Conservation (phyloP, 2,329 filamentous ascomycete species). For the Trichoderma aggressivum region DNA sequence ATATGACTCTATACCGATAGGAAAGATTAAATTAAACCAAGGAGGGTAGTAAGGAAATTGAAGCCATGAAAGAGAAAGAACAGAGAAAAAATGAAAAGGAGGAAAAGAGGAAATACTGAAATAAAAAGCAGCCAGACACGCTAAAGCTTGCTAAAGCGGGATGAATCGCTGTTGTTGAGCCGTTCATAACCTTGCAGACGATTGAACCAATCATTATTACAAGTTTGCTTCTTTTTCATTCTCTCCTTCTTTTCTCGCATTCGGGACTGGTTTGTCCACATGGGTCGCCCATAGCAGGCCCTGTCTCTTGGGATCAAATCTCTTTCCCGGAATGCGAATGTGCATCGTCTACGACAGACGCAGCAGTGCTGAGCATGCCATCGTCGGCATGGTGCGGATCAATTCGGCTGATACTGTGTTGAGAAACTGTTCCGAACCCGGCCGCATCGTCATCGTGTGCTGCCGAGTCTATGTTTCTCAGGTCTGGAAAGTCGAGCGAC, state of each 20-base stretch:
- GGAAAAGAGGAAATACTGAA: not conserved
- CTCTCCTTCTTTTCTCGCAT: not conserved
- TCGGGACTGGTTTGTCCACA: not conserved
- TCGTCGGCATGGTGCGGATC: slow-evolving; percentile 45
- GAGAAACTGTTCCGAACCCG: slow-evolving; percentile 55
- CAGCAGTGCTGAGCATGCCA: slow-evolving; percentile 51
- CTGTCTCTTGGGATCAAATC: not conserved
- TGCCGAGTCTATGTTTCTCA: slow-evolving; percentile 41
- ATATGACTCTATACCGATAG: slow-evolving; percentile 1
- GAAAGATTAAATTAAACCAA: slow-evolving; percentile 10
- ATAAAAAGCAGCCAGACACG: slow-evolving; percentile 1
- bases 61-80: not conserved
- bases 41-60: not conserved
- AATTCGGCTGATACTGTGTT: slow-evolving; percentile 54
- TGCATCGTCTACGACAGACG: slow-evolving; percentile 52
- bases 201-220: not conserved
- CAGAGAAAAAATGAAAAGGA: not conserved
- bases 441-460: slow-evolving; percentile 47
- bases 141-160: not conserved
- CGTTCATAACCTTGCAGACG: not conserved
- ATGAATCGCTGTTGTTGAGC: not conserved
- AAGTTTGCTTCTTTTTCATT: not conserved
- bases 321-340: slow-evolving; percentile 1
- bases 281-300: not conserved
- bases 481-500: slow-evolving; percentile 47